Evolutionary conservation across 2,329 filamentous ascomycete species (phyloP).

Genomic region (Monosporascus sp.): DNA sequence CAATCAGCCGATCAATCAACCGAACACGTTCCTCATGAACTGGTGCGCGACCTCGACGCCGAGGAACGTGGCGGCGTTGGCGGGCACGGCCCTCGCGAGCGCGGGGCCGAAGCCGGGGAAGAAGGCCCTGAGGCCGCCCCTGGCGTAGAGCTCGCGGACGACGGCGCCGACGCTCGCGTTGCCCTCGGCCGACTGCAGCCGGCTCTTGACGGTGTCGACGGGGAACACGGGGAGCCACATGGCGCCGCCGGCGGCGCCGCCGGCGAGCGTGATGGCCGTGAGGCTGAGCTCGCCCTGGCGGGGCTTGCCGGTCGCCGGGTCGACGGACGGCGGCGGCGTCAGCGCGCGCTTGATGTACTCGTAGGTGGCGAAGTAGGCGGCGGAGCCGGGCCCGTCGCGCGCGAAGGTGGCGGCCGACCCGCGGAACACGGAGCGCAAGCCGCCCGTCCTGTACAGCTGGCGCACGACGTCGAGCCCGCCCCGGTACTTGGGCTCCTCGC

Average conservation of each 20-base stretch:
- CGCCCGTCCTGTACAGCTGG: conserved; percentile 88
- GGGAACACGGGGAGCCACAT: conserved; percentile 99
- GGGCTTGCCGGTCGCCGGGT: conserved; percentile 65
- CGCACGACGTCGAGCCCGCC: conserved; percentile 86
- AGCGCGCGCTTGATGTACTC: conserved; percentile 87
- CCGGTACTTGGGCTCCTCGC: conserved; percentile 87
- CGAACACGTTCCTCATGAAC: conserved; percentile 73
- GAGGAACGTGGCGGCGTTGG: conserved; percentile 92
- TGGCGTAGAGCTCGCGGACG: conserved; percentile 74
- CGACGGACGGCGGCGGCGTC: conserved; percentile 79
- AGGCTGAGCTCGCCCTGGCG: conserved; percentile 70
- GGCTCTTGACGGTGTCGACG: conserved; percentile 91
- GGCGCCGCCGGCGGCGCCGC: conserved; percentile 85
- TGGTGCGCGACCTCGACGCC: conserved; percentile 81
- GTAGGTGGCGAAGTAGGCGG: conserved; percentile 96
- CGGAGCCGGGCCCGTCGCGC: conserved; percentile 85
- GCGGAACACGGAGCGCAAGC: conserved; percentile 86
- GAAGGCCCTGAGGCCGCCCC: conserved; percentile 83
- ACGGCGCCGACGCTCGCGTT: conserved; percentile 76
- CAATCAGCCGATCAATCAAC: conserved; percentile 20
- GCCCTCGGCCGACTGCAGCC: conserved; percentile 86
- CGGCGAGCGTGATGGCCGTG: conserved; percentile 76
- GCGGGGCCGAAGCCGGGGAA: conserved; percentile 96
- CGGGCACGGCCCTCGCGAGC: conserved; percentile 85
- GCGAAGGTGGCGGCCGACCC: conserved; percentile 87